Conservation (phyloP, 1,284 basidiomycete species). For the Trichosporon coremiiforme region DNA sequence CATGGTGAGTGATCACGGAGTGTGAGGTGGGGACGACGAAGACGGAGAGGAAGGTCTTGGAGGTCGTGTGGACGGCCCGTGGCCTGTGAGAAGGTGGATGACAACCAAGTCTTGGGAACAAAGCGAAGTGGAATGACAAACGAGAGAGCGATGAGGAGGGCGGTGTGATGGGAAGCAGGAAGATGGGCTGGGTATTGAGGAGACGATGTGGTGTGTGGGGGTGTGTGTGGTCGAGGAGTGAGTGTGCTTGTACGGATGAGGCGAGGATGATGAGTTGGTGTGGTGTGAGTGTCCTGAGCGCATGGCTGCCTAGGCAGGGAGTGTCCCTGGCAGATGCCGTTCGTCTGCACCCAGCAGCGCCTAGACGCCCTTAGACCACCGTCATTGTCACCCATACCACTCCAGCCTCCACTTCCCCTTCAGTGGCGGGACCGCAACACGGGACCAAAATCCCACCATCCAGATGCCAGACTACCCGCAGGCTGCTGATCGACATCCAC, state of each 20-base stretch:
- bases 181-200: neutral
- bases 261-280: conserved; percentile 3
- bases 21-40: neutral
- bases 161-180: neutral
- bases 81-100: conserved; percentile 18
- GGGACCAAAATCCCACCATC: neutral
- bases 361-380: conserved; percentile 1
- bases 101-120: neutral
- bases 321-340: neutral
- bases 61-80: conserved; percentile 17
- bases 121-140: neutral
- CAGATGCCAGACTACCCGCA: neutral
- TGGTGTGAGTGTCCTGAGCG: conserved; percentile 14
- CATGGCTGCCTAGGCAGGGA: conserved; percentile 1
- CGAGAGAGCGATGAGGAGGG: neutral
- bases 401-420: conserved; percentile 2
- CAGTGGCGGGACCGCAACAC: neutral
- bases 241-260: neutral
- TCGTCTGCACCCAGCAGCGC: neutral
- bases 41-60: conserved; percentile 11
- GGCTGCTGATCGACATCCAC: neutral
- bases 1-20: conserved; percentile 61
- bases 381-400: neutral
- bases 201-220: too few species aligned
- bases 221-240: neutral